Conservation (phyloP, 768 basidiomycete genomes). For the Termitomyces eurrhizus region DNA sequence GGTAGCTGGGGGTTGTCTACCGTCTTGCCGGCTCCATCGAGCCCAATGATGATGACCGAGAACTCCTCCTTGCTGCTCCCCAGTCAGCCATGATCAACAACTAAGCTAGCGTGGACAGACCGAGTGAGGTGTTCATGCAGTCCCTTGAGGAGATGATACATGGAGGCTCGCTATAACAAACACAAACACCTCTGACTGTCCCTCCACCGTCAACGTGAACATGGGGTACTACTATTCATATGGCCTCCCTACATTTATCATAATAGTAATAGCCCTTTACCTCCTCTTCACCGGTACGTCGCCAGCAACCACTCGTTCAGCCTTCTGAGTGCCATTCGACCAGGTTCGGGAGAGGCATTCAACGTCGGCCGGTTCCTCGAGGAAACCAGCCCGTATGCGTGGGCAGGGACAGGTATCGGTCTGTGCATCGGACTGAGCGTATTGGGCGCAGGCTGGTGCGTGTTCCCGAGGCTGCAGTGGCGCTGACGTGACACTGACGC, state of each 20-base stretch:
- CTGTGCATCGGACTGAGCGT: constrained; percentile 93
- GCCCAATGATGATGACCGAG: constrained; percentile 90
- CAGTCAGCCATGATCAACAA: background rate
- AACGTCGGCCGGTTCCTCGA: constrained; percentile 93
- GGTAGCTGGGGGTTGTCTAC: constrained; percentile 30
- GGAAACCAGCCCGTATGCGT: constrained; percentile 90
- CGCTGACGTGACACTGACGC: constrained; percentile 8
- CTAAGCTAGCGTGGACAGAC: constrained; percentile 27
- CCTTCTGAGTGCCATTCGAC: background rate
- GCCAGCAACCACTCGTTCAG: background rate
- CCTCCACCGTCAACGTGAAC: constrained; percentile 14
- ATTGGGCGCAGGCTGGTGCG: constrained; percentile 92
- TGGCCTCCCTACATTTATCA: constrained; percentile 64
- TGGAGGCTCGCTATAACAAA: constrained; percentile 25
- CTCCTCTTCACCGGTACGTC: constrained; percentile 82
- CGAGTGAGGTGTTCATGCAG: constrained; percentile 88
- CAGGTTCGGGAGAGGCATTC: constrained; percentile 88
- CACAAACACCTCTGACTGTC: constrained; percentile 9
- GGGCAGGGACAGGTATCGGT: constrained; percentile 88
- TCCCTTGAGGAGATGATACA: constrained; percentile 95
- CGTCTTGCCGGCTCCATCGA: constrained; percentile 92
- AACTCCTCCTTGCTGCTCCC: constrained; percentile 78
- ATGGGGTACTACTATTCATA: constrained; percentile 66
- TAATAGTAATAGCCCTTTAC: constrained; percentile 72
- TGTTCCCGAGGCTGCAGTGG: constrained; percentile 6